phyloP scores from a whole-genome alignment of 345 rosid genomes.

The Eucalyptus brandiana region DNA sequence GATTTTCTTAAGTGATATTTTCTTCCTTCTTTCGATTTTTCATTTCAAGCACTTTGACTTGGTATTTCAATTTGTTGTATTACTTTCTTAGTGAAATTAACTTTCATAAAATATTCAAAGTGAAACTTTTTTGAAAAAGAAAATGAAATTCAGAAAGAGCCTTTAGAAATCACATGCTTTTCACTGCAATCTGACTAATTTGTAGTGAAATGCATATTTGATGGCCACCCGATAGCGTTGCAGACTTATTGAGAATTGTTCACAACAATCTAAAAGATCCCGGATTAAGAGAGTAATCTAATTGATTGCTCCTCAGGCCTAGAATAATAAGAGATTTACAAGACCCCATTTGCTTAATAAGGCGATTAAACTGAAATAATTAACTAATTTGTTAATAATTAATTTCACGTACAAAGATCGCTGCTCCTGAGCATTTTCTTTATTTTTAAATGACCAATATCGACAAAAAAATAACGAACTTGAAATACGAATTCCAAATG shows the following conservation, averaged over 20 bases:
- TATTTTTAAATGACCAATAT: no score
- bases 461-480: no score
- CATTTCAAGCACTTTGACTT: background rate
- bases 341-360: background rate
- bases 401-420: background rate
- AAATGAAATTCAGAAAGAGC: background rate
- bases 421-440: background rate
- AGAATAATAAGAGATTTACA: background rate
- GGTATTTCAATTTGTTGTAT: background rate
- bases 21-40: background rate
- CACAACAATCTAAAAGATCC: background rate
- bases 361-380: background rate
- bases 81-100: background rate
- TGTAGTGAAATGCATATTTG: background rate
- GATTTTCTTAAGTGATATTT: background rate
- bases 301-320: background rate
- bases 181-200: background rate
- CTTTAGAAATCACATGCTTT: background rate
- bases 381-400: background rate
- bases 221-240: background rate
- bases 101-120: background rate
- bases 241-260: background rate
- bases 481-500: no score
- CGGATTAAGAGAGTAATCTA: background rate
- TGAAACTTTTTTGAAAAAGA: background rate